Evolutionary conservation across 2,329 filamentous ascomycete species (phyloP).

Genomic region (Microsporum ferrugineum): DNA sequence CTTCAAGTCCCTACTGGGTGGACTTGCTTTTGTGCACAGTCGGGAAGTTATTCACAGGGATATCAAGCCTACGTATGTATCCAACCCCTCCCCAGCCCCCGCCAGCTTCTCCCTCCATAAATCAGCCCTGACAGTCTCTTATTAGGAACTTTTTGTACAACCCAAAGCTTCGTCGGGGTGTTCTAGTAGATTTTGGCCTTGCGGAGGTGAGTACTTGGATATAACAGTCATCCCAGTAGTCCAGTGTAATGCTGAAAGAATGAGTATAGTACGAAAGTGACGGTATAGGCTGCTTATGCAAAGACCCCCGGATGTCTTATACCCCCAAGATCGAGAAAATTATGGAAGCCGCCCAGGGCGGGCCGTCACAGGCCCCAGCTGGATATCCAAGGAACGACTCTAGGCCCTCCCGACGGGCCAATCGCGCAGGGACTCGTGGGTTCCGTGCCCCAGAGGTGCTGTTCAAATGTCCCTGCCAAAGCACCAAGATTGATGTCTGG

Average conservation of each 20-base stretch:
- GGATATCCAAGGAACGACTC: conserved; percentile 86
- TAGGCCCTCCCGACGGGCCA: conserved; percentile 76
- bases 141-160: conserved; percentile 79
- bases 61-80: conserved; percentile 74
- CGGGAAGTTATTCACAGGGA: conserved; percentile 83
- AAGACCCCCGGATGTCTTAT: background rate
- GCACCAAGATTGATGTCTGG: conserved; percentile 91
- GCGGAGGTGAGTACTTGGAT: conserved; percentile 48
- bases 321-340: background rate
- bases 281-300: conserved; percentile 9
- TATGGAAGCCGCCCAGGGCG: background rate
- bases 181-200: conserved; percentile 97
- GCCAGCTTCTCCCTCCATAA: conserved; percentile 8
- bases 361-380: conserved; percentile 30
- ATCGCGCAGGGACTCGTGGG: conserved; percentile 85
- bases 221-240: background rate
- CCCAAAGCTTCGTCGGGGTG: conserved; percentile 60
- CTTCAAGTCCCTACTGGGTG: conserved; percentile 76
- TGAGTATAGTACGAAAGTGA: conserved; percentile 39
- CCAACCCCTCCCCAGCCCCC: background rate
- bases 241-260: conserved; percentile 2
- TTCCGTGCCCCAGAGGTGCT: conserved; percentile 95
- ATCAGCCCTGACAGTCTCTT: conserved; percentile 5
- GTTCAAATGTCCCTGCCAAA: conserved; percentile 93
- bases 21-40: conserved; percentile 69